phyloP scores from a whole-genome alignment of 225 moss, liverwort and hornwort species.

The Marchantia polymorpha region DNA sequence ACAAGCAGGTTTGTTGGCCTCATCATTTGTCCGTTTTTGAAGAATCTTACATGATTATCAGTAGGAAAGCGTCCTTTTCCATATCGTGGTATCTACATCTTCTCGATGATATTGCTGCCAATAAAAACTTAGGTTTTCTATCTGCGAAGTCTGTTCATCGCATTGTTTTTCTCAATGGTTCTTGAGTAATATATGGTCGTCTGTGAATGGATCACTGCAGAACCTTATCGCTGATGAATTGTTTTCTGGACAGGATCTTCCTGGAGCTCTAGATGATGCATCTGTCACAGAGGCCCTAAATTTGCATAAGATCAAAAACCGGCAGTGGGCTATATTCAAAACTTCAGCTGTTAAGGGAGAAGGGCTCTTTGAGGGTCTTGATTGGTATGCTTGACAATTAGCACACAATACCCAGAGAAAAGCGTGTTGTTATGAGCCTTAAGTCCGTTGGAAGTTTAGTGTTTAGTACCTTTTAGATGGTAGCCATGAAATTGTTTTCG shows the following conservation, averaged over 20 bases:
- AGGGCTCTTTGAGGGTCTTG: slow-evolving; percentile 92
- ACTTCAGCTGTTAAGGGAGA: slow-evolving; percentile 96
- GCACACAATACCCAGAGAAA: background rate
- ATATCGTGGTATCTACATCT: background rate
- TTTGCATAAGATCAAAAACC: slow-evolving; percentile 93
- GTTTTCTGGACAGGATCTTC: slow-evolving; percentile 64
- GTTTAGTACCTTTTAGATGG: too few species aligned
- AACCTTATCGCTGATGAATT: background rate
- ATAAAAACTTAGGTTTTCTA: too few species aligned
- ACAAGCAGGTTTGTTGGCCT: slow-evolving; percentile 64
- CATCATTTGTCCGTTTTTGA: background rate
- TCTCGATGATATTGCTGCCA: too few species aligned
- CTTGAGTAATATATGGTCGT: background rate
- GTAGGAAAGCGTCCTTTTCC: background rate
- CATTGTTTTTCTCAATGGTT: background rate
- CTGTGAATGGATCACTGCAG: background rate
- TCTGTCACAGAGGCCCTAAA: slow-evolving; percentile 93
- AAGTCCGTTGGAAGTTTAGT: background rate
- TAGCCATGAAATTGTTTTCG: too few species aligned
- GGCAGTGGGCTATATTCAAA: slow-evolving; percentile 98
- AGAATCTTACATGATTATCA: background rate
- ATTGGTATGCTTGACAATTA: slow-evolving; percentile 53
- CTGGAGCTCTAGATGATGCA: slow-evolving; percentile 96
- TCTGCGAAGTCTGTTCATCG: background rate
- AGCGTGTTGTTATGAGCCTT: background rate